These are phyloP conservation scores for Mrakia hoshinonis DNA, from an alignment of 768 basidiomycete genomes.

Conservation along the genomic window DNA sequence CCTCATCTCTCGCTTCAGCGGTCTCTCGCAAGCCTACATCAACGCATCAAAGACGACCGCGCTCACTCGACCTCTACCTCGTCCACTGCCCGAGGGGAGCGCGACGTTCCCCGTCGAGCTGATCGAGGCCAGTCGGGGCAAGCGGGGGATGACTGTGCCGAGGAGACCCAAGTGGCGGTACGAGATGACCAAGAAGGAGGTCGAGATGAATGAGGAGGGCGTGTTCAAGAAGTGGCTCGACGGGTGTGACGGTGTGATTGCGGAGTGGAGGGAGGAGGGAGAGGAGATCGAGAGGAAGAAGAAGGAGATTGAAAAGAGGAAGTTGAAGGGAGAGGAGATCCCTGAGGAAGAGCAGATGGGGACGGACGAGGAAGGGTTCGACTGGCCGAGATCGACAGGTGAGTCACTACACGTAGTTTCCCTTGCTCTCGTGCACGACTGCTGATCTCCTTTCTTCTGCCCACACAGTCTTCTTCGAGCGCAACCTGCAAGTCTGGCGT, in stretches of 20 bases:
- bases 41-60: conserved; percentile 35
- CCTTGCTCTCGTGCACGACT: neutral
- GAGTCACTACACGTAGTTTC: neutral
- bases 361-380: neutral
- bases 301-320: neutral
- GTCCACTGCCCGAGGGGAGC: conserved; percentile 33
- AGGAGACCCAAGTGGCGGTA: conserved; percentile 77
- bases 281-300: neutral
- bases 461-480: conserved; percentile 21
- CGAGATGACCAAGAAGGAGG: conserved; percentile 76
- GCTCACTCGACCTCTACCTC: conserved; percentile 31
- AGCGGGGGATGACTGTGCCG: conserved; percentile 47
- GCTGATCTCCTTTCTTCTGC: neutral
- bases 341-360: neutral
- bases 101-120: conserved; percentile 34
- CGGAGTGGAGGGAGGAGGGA: conserved; percentile 7
- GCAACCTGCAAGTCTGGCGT: conserved; percentile 25
- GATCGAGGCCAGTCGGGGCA: conserved; percentile 31
- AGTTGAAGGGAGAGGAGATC: neutral
- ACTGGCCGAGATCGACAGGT: conserved; percentile 27
- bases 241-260: conserved; percentile 40
- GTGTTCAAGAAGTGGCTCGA: conserved; percentile 69
- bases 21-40: conserved; percentile 31
- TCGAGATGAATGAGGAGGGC: conserved; percentile 83
- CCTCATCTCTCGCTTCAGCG: neutral